Evolutionary conservation across 352 stramenopile species (phyloP), one percentile per base, ranked within the genome.

Genomic region (Phytophthora capsici): DNA sequence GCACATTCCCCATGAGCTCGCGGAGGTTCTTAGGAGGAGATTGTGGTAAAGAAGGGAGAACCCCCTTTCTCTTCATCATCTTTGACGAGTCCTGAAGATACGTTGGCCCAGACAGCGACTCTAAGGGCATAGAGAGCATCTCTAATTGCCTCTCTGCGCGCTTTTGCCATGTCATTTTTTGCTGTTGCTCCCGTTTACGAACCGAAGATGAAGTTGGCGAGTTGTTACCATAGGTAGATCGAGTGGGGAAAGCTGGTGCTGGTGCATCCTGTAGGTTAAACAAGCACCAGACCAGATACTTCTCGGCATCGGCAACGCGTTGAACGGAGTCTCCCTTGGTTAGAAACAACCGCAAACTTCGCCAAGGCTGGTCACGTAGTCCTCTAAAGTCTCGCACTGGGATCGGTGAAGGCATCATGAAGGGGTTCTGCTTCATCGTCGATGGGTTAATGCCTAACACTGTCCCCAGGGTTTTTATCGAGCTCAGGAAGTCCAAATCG

Each of bases 391-490:
- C 78, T 13, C 82, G 80, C 38, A 88, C 78, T 6, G 78, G 53
- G 57, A 90, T 89, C n/a, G 84, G 72, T 19, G 71, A 56, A 19
- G 87, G 84, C 78, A 91, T 90, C 85, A 95, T 95, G 65, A 95
- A 93, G 25, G 87, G 87, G 45, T 95, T 95, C 41, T 91, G 81
- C 50, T 79, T 79, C 82, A 95, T 89, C 2, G 58, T 69, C 1
- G 66, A 36, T 8, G 82, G 63, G 16, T 85, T 77, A 19, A 95
- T 73, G 16, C 82, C 82, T 4, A 95, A 68, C 6, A 88, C 72
- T 2, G 73, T 45, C 3, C 77, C 71, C 4, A 95, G 67, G 5
- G 66, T 61, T 26, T 69, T 78, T 25, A 84, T 80, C 10, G 67
- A 58, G 2, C 82, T 77, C 2, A 95, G 58, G 54, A 95, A 95